A percentile compares a stretch with the other conserved stretches of the same genome.
Conservation (phyloP, 2,329 filamentous ascomycete species). For the Talaromyces sp. region DNA sequence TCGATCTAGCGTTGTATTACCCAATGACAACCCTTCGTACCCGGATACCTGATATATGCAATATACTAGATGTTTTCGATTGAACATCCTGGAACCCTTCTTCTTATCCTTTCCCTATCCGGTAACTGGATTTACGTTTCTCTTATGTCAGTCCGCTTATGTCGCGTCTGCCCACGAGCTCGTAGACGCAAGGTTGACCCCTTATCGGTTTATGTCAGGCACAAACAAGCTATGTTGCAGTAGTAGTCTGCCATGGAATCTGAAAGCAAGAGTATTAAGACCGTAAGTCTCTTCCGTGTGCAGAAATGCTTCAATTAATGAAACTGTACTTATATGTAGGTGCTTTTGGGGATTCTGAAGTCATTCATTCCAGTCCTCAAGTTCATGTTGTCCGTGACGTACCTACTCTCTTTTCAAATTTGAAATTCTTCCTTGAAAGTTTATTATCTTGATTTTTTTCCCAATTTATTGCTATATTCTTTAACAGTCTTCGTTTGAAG, state of each 20-base stretch:
- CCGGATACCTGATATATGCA: background rate
- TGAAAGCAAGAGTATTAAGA: background rate
- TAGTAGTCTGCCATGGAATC: background rate
- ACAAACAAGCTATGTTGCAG: background rate
- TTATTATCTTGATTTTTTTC: background rate
- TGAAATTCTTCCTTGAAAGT: background rate
- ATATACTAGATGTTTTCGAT: background rate
- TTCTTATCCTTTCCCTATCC: background rate
- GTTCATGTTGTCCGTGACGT: background rate
- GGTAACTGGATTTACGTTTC: background rate
- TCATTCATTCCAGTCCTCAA: slow-evolving; percentile 4
- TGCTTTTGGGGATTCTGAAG: background rate
- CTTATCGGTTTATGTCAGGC: slow-evolving; percentile 1
- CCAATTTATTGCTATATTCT: background rate
- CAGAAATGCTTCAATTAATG: background rate
- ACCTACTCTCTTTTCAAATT: background rate
- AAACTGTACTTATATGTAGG: no score
- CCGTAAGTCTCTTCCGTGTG: background rate
- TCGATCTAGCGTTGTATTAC: background rate
- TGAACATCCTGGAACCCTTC: background rate
- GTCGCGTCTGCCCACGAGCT: background rate
- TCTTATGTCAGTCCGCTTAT: background rate
- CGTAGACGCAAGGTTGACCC: slow-evolving; percentile 2
- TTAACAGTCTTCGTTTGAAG: background rate
- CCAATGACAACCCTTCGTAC: background rate